phyloP scores from a whole-genome alignment of 1,139 yeast species.

The Zygoascus hellenicus region DNA sequence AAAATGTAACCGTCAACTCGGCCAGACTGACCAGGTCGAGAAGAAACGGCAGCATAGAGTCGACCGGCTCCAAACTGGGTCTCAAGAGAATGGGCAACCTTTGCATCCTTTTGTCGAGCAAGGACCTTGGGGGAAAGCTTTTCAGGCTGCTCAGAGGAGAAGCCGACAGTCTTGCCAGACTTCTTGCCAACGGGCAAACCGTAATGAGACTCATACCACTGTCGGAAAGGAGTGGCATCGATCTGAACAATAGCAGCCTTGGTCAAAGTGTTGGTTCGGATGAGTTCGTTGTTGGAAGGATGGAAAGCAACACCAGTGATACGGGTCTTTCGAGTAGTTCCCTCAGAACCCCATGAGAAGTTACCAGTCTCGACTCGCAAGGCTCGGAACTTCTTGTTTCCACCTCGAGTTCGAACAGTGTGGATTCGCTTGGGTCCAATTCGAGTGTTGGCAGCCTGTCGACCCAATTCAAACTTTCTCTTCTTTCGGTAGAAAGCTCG shows the following conservation, averaged over 20 bases:
- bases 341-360: conserved; percentile 99
- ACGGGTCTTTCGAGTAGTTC: conserved; percentile 98
- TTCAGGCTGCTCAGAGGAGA: conserved; percentile 34
- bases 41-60: conserved; percentile 96
- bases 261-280: conserved; percentile 99
- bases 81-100: conserved; percentile 86
- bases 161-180: conserved; percentile 38
- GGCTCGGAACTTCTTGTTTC: conserved; percentile 99
- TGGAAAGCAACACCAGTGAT: conserved; percentile 96
- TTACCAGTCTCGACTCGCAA: conserved; percentile 98
- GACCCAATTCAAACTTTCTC: conserved; percentile 99
- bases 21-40: conserved; percentile 99
- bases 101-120: conserved; percentile 77
- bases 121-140: conserved; percentile 72
- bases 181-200: conserved; percentile 91
- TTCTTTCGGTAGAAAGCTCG: conserved; percentile 99
- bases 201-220: conserved; percentile 98
- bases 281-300: conserved; percentile 99
- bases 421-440: conserved; percentile 99
- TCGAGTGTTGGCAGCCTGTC: conserved; percentile 99
- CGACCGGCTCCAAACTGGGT: conserved; percentile 98
- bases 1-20: conserved; percentile 99
- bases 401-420: conserved; percentile 99
- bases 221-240: conserved; percentile 99
- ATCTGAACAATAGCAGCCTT: conserved; percentile 98